These are phyloP conservation scores for Mycena galericulata DNA, from an alignment of 768 basidiomycete species.

Conservation along the genomic window DNA sequence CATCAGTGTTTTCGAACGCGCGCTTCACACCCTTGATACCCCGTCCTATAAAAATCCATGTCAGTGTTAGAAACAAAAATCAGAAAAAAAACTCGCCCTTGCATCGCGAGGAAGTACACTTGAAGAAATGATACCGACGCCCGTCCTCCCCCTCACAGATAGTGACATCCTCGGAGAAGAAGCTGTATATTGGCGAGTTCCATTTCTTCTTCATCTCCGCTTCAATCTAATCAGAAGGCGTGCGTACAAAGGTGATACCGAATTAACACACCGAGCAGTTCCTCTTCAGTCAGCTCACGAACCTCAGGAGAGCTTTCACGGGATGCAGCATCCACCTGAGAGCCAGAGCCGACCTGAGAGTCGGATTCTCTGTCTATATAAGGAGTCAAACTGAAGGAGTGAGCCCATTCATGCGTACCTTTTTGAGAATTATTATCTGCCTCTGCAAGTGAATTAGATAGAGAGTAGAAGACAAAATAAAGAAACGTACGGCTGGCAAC, in stretches of 20 bases:
- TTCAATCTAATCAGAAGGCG: background rate
- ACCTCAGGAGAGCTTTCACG: background rate
- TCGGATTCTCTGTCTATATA: background rate
- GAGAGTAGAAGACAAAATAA: background rate
- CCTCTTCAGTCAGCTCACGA: background rate
- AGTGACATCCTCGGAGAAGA: background rate
- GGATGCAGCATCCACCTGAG: background rate
- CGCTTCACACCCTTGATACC: constrained; percentile 7
- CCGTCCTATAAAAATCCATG: background rate
- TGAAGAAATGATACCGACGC: constrained; percentile 3
- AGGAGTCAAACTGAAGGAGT: background rate
- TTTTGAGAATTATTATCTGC: background rate
- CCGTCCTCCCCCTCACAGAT: background rate
- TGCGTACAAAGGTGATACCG: background rate
- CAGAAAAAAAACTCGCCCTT: background rate
- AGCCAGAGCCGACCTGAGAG: background rate
- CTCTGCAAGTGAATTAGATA: background rate
- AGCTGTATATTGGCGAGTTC: too few species aligned
- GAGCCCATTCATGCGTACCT: background rate
- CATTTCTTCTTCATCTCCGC: constrained; percentile 1
- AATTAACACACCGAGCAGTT: background rate
- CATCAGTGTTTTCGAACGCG: background rate
- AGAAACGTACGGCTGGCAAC: background rate
- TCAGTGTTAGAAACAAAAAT: background rate
- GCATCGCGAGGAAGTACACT: background rate